Conservation (phyloP, 2,329 filamentous ascomycete genomes). For the Sporothrix brasiliensis region DNA sequence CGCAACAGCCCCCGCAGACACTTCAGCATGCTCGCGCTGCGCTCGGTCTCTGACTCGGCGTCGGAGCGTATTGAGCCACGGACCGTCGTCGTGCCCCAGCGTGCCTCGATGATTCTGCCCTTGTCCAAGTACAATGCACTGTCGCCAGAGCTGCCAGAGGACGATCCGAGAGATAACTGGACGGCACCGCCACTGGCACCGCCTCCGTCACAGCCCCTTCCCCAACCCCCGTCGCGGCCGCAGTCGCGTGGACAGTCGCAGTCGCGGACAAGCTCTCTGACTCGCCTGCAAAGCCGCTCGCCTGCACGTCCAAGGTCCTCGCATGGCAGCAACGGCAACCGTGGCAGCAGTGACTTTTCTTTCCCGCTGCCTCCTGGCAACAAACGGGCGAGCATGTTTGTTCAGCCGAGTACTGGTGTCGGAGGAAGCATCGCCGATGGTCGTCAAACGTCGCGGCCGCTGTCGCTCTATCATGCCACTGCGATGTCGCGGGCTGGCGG, state of each 20-base stretch:
- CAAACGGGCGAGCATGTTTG: conserved; percentile 39
- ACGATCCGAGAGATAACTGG: not conserved
- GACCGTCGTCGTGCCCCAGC: conserved; percentile 12
- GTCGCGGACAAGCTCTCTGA: conserved; percentile 23
- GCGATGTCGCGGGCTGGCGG: conserved; percentile 13
- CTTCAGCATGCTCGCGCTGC: conserved; percentile 28
- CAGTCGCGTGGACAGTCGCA: conserved; percentile 12
- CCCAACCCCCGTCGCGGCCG: conserved; percentile 16
- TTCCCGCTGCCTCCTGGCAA: conserved; percentile 29
- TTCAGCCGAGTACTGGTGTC: conserved; percentile 31
- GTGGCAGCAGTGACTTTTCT: not conserved
- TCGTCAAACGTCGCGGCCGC: not conserved
- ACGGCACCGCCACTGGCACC: not conserved
- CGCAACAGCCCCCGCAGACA: conserved; percentile 36
- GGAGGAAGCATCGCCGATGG: not conserved
- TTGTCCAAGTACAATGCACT: conserved; percentile 27
- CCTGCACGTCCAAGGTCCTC: conserved; percentile 14
- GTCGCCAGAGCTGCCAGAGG: not conserved
- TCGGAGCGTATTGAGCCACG: conserved; percentile 16
- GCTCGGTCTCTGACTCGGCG: conserved; percentile 5
- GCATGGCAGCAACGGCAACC: not conserved
- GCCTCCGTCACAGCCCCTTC: conserved; percentile 16
- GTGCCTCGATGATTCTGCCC: conserved; percentile 13
- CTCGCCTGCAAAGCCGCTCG: conserved; percentile 6
- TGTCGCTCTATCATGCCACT: conserved; percentile 6